These are phyloP conservation scores for Tetrapisispora namnaoensis DNA, from an alignment of 805 yeast species.

Conservation along the genomic window DNA sequence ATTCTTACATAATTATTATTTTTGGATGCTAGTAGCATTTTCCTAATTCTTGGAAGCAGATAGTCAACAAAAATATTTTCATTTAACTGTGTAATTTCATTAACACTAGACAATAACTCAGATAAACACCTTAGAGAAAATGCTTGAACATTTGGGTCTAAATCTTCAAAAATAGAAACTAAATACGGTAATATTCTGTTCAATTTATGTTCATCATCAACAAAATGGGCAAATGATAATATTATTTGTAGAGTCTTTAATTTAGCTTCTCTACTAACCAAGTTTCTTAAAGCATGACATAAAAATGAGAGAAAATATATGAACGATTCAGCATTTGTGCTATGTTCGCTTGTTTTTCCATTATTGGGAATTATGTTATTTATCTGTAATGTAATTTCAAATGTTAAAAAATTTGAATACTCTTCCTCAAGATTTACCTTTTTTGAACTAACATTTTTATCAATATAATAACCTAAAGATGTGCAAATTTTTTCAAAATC, in stretches of 20 bases:
- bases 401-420: slow-evolving; percentile 7
- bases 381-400: slow-evolving; percentile 5
- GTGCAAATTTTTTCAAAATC: slow-evolving; percentile 41
- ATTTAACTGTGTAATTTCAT: slow-evolving; percentile 62
- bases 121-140: slow-evolving; percentile 57
- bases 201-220: slow-evolving; percentile 74
- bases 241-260: slow-evolving; percentile 64
- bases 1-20: slow-evolving; percentile 43
- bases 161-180: slow-evolving; percentile 50
- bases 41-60: slow-evolving; percentile 56
- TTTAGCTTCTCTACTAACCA: slow-evolving; percentile 12
- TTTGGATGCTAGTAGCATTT: slow-evolving; percentile 33
- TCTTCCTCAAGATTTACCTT: slow-evolving; percentile 3
- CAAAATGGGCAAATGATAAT: slow-evolving; percentile 61
- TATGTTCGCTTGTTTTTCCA: background rate
- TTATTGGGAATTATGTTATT: background rate
- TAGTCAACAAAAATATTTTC: slow-evolving; percentile 73
- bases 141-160: slow-evolving; percentile 53
- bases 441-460: background rate
- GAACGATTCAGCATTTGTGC: slow-evolving; percentile 20
- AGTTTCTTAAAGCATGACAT: slow-evolving; percentile 19
- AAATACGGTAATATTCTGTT: slow-evolving; percentile 81
- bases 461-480: slow-evolving; percentile 6
- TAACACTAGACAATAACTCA: slow-evolving; percentile 55
- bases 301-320: slow-evolving; percentile 21